A percentile compares a stretch with the other conserved stretches of the same genome.
These are phyloP conservation scores for Auricularia cornea DNA, from an alignment of 768 basidiomycete species.

Conservation along the genomic window DNA sequence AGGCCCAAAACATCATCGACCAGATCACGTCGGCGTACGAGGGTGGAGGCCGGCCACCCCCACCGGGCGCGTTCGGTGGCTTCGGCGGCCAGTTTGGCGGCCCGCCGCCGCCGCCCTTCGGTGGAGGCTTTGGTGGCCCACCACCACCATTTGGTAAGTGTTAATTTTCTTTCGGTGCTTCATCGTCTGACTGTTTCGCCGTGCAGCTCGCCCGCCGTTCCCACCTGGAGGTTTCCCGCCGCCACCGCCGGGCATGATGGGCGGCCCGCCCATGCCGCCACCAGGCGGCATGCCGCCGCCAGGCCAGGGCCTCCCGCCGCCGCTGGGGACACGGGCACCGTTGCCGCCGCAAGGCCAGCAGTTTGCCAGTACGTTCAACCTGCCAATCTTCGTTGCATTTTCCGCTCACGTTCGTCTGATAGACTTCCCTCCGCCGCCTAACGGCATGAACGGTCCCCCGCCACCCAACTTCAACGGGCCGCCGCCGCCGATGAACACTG, in stretches of 20 bases:
- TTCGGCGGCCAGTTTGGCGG: slow-evolving; percentile 72
- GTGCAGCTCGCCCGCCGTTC: slow-evolving; percentile 57
- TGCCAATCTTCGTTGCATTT: slow-evolving; percentile 6
- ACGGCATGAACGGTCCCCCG: slow-evolving; percentile 18
- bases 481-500: slow-evolving; percentile 12
- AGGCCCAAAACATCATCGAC: slow-evolving; percentile 97
- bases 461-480: slow-evolving; percentile 24
- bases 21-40: slow-evolving; percentile 95
- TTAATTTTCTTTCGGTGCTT: slow-evolving; percentile 9
- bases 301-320: slow-evolving; percentile 26
- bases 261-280: slow-evolving; percentile 19
- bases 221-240: slow-evolving; percentile 48
- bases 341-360: slow-evolving; percentile 41
- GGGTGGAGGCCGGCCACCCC: slow-evolving; percentile 73
- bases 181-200: slow-evolving; percentile 6
- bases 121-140: slow-evolving; percentile 32
- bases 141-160: slow-evolving; percentile 24
- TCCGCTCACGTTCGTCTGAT: slow-evolving; percentile 13
- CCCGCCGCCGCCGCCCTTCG: slow-evolving; percentile 26
- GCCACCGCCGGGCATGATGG: slow-evolving; percentile 32
- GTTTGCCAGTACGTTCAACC: slow-evolving; percentile 11
- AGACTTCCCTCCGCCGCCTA: slow-evolving; percentile 12
- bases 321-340: slow-evolving; percentile 18
- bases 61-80: slow-evolving; percentile 42
- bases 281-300: slow-evolving; percentile 41